phyloP scores from a whole-genome alignment of 345 rosid species.

The Melaleuca quinquenervia region DNA sequence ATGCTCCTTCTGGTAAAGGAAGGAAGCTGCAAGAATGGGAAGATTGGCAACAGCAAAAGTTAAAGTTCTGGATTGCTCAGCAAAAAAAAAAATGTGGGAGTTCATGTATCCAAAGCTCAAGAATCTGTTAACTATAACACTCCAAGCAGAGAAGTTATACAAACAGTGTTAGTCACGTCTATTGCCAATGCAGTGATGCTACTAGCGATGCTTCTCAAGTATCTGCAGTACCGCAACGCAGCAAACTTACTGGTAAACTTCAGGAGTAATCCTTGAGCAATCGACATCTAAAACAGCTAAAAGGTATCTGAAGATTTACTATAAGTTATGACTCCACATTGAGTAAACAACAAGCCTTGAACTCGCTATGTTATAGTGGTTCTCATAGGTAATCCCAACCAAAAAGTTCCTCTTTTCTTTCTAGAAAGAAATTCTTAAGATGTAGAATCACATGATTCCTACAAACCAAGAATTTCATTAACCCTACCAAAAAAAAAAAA shows the following conservation, averaged over 20 bases:
- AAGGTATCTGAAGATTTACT: not conserved
- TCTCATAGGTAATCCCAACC: not conserved
- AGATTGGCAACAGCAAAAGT: not conserved
- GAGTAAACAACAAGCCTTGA: not conserved
- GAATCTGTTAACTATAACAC: not conserved
- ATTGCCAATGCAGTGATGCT: not conserved
- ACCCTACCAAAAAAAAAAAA: not conserved
- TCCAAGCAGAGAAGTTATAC: not conserved
- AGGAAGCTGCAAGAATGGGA: constrained; percentile 27
- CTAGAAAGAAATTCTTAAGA: not conserved
- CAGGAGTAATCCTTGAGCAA: not conserved
- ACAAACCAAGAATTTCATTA: not conserved
- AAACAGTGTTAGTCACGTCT: not conserved
- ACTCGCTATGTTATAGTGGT: not conserved
- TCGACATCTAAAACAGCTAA: not conserved
- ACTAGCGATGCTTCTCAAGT: not conserved
- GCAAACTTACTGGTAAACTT: not conserved
- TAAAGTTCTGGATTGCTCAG: not conserved
- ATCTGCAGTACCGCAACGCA: not conserved
- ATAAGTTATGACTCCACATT: not conserved
- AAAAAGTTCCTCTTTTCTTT: not conserved
- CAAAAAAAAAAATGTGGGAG: not conserved
- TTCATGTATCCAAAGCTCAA: not conserved
- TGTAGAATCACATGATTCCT: not conserved
- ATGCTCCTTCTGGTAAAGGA: constrained; percentile 70